A percentile compares a stretch with the other conserved stretches of the same genome.
These are phyloP conservation scores for Calonectria multiphialidica DNA, from an alignment of 2,329 filamentous ascomycete genomes.

Conservation along the genomic window DNA sequence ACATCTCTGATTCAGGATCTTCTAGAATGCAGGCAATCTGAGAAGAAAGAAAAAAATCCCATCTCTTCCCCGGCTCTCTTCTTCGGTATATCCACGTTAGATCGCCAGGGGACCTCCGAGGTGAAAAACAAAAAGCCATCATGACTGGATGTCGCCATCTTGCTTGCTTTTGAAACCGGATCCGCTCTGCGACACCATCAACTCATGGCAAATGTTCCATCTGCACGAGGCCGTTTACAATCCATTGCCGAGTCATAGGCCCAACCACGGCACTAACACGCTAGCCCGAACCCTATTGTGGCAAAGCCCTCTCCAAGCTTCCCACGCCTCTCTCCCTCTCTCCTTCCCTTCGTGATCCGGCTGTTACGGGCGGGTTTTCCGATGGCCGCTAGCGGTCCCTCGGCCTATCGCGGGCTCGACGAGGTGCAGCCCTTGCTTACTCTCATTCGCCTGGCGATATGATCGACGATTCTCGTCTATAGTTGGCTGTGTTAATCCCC, in stretches of 20 bases:
- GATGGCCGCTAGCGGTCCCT: neutral
- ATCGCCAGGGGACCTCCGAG: neutral
- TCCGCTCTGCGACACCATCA: neutral
- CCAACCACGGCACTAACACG: neutral
- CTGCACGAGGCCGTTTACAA: neutral
- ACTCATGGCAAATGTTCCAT: neutral
- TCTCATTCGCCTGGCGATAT: neutral
- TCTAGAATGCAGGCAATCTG: neutral
- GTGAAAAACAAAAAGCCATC: neutral
- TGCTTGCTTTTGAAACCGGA: neutral
- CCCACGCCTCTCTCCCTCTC: neutral
- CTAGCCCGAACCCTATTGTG: slow-evolving; percentile 7
- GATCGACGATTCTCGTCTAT: neutral
- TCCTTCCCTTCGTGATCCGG: neutral
- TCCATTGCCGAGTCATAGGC: neutral
- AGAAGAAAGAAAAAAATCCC: neutral
- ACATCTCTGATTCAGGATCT: neutral
- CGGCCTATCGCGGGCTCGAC: neutral
- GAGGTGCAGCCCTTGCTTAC: neutral
- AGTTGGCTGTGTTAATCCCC: neutral
- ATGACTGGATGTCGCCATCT: neutral
- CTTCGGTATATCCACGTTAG: neutral
- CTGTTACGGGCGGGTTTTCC: neutral
- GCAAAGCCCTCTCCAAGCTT: neutral
- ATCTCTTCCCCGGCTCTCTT: too few species aligned